Evolutionary conservation across 2,329 filamentous ascomycete genomes (phyloP).

Genomic region (Blastomyces gilchristii): DNA sequence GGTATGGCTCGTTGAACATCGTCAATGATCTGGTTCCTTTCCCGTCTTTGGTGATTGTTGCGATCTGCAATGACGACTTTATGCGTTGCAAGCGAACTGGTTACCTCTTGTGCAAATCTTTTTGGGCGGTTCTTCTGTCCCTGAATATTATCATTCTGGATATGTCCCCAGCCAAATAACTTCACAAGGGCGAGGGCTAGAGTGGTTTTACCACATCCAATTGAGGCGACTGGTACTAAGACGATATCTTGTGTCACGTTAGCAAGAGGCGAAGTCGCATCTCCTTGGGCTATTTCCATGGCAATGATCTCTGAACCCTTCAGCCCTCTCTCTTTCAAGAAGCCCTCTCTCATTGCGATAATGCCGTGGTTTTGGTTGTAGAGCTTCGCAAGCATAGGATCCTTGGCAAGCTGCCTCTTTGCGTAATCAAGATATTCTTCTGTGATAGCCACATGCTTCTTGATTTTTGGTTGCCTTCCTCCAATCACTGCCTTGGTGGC

Average conservation of each 20-base stretch:
- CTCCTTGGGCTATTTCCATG: slow-evolving; percentile 44
- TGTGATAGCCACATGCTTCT: slow-evolving; percentile 82
- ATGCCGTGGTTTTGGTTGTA: slow-evolving; percentile 92
- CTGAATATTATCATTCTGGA: slow-evolving; percentile 94
- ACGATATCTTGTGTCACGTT: slow-evolving; percentile 57
- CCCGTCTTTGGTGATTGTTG: slow-evolving; percentile 84
- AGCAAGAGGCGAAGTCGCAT: slow-evolving; percentile 14
- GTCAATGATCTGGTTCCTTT: slow-evolving; percentile 75
- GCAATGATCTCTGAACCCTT: slow-evolving; percentile 87
- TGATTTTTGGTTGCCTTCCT: slow-evolving; percentile 62
- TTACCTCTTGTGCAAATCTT: slow-evolving; percentile 63
- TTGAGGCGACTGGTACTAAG: slow-evolving; percentile 81
- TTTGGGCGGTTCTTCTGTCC: slow-evolving; percentile 64
- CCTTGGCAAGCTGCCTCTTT: slow-evolving; percentile 57
- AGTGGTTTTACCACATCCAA: slow-evolving; percentile 96
- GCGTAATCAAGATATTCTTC: slow-evolving; percentile 83
- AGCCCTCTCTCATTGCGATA: slow-evolving; percentile 79
- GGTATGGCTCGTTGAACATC: slow-evolving; percentile 57
- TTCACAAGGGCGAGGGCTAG: slow-evolving; percentile 69
- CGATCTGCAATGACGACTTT: slow-evolving; percentile 80
- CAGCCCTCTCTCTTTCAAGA: slow-evolving; percentile 69
- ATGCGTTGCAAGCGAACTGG: slow-evolving; percentile 52
- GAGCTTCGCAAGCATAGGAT: slow-evolving; percentile 56
- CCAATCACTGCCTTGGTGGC: slow-evolving; percentile 83
- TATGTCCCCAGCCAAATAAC: slow-evolving; percentile 82